A percentile compares a stretch with the other conserved stretches of the same genome.
phyloP scores from a whole-genome alignment of 2,329 filamentous ascomycete species.

The Chlorencoelia australis region DNA sequence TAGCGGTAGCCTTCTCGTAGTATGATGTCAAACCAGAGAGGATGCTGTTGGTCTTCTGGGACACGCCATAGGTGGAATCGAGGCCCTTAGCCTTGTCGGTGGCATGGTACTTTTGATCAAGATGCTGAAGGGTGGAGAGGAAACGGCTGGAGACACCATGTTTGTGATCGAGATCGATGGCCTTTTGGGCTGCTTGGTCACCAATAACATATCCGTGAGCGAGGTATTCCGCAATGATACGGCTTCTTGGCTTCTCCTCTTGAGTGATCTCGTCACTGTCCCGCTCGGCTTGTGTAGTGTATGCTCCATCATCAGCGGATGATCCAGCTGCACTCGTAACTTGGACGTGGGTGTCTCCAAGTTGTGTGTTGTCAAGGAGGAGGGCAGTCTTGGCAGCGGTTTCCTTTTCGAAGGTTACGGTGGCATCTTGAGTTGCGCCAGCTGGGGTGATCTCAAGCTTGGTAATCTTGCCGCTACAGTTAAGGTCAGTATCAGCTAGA shows the following conservation, averaged over 20 bases:
- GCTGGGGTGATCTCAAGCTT: constrained; percentile 62
- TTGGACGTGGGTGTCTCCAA: constrained; percentile 75
- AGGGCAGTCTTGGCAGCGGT: constrained; percentile 95
- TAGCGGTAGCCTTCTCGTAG: constrained; percentile 86
- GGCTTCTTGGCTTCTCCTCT: constrained; percentile 91
- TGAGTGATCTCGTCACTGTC: constrained; percentile 68
- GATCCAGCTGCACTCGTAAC: constrained; percentile 57
- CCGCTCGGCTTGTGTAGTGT: constrained; percentile 44
- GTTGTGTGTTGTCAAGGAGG: constrained; percentile 92
- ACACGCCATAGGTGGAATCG: constrained; percentile 77
- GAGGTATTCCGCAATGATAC: constrained; percentile 93
- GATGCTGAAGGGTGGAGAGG: constrained; percentile 60
- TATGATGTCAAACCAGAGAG: constrained; percentile 67
- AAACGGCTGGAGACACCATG: constrained; percentile 80
- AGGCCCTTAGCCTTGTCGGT: constrained; percentile 75
- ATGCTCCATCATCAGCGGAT: constrained; percentile 47
- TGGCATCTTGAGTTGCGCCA: constrained; percentile 67
- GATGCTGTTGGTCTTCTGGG: constrained; percentile 56
- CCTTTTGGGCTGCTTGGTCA: constrained; percentile 64
- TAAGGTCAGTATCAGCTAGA: constrained; percentile 14
- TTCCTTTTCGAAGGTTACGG: constrained; percentile 94
- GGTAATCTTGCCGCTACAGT: constrained; percentile 75
- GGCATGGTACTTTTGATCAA: constrained; percentile 81
- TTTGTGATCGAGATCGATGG: constrained; percentile 79
- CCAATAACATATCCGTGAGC: constrained; percentile 79